These are phyloP conservation scores for Aspergillus taichungensis DNA, from an alignment of 495 filamentous ascomycete species.

Conservation along the genomic window DNA sequence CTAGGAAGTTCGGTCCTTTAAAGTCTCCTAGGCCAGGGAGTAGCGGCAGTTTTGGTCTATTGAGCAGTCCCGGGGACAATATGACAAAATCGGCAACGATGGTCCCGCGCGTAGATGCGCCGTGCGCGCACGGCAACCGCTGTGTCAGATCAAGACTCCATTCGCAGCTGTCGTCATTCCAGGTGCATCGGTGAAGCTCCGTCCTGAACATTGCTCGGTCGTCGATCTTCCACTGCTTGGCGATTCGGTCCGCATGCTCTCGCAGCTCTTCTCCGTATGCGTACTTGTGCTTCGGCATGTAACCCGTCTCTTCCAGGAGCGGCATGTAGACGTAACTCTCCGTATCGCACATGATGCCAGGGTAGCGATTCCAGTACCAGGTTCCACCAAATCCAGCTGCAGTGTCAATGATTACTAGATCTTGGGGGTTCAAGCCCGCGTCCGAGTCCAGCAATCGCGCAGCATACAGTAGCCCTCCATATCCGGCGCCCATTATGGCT, in stretches of 20 bases:
- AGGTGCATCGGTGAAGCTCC: background rate
- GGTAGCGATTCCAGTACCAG: constrained; percentile 40
- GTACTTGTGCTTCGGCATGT: constrained; percentile 38
- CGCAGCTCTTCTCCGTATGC: constrained; percentile 15
- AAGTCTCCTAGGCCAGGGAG: constrained; percentile 12
- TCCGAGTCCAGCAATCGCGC: constrained; percentile 5
- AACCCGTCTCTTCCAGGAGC: constrained; percentile 51
- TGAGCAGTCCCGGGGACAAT: constrained; percentile 10
- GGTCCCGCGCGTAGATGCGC: no score
- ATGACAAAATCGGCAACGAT: constrained; percentile 12
- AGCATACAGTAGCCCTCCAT: constrained; percentile 6
- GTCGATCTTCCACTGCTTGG: constrained; percentile 31
- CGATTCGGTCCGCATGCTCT: constrained; percentile 17
- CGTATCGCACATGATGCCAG: constrained; percentile 24
- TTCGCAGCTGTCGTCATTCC: background rate
- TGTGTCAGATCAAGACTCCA: background rate
- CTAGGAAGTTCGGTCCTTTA: constrained; percentile 28
- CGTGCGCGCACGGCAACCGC: background rate
- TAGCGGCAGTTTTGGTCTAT: constrained; percentile 18
- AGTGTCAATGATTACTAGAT: constrained; percentile 44
- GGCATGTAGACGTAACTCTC: constrained; percentile 38
- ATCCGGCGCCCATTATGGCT: constrained; percentile 8
- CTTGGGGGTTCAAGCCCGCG: constrained; percentile 11
- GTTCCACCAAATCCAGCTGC: constrained; percentile 44
- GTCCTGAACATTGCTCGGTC: constrained; percentile 38